Evolutionary conservation across 495 filamentous ascomycete species (phyloP), one percentile per base, ranked within the genome.

Genomic region (Acidomyces sp.): DNA sequence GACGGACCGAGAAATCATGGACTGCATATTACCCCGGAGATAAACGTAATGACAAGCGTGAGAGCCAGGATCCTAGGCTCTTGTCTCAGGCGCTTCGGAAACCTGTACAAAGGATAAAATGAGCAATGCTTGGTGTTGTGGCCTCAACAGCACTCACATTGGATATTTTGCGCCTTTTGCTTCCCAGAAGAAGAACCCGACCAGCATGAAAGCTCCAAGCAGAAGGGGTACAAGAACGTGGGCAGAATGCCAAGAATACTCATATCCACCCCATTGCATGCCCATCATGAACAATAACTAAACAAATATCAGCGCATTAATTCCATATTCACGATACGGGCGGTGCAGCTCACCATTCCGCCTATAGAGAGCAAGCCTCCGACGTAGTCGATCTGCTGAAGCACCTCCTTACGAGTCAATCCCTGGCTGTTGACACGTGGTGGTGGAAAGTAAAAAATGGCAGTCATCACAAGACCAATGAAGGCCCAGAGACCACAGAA

Each of bases 371-470:
- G 58, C 34, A 80, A 63, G 0, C 79, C 79, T 25, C 79, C 79
- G 6, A 81, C 53, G 37, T 69, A 78, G 45, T 84, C 79, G 35
- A 80, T 71, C 23, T 70, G 65, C 18, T 54, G 57, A 26, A 81
- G 42, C 7, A 81, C 58, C 25, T 75, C 68, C 20, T 53, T 59
- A 31, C 57, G 63, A 11, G 53, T 63, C 31, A 74, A 40, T 3
- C 70, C 71, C 27, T 57, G 49, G 0, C 72, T 68, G 49, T 74
- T 75, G 40, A 67, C 60, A 34, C 75, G 64, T 4, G 74, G 69
- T 15, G 77, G 78, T 25, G 79, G 80, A 48, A 70, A 72, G 52
- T 84, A 85, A 56, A 82, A 84, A 29, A 75, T 29, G 4, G 68
- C 43, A 0, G 75, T 80, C 48, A 72, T 60, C 39, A 77, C 46